These are phyloP conservation scores for Dittrichia graveolens DNA, from an alignment of 129 eudicot genomes.

Conservation along the genomic window DNA sequence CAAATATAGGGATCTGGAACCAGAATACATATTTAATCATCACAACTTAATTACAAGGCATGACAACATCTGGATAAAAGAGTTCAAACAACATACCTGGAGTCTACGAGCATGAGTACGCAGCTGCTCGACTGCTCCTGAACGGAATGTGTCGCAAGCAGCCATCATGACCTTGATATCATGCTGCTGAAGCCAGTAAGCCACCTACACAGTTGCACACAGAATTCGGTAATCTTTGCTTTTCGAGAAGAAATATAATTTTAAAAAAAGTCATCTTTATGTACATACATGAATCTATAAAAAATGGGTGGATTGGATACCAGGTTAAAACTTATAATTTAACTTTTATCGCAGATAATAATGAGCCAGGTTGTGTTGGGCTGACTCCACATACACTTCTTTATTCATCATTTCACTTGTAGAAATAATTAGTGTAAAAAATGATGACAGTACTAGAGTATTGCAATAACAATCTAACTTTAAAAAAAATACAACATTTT, in stretches of 20 bases:
- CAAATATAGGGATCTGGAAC: slow-evolving; percentile 86
- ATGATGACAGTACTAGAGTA: too few species aligned
- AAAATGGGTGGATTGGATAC: too few species aligned
- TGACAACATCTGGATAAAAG: background rate
- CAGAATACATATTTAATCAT: background rate
- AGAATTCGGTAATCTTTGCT: slow-evolving; percentile 2
- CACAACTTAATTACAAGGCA: background rate
- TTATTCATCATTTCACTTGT: too few species aligned
- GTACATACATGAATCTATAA: background rate
- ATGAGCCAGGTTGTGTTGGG: too few species aligned
- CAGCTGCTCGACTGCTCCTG: slow-evolving; percentile 98
- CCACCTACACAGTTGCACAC: slow-evolving; percentile 58
- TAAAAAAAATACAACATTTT: too few species aligned
- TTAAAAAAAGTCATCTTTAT: background rate
- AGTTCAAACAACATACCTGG: slow-evolving; percentile 53
- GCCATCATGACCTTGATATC: slow-evolving; percentile 96
- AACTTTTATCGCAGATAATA: too few species aligned
- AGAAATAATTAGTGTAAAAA: too few species aligned
- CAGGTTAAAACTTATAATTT: too few species aligned
- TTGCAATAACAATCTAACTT: too few species aligned
- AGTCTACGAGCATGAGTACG: slow-evolving; percentile 98
- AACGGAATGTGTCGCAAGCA: slow-evolving; percentile 96
- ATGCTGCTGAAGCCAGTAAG: slow-evolving; percentile 97
- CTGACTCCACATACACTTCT: too few species aligned
- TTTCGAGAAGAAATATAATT: too few species aligned